A percentile compares a stretch with the other conserved stretches of the same genome.
phyloP scores from a whole-genome alignment of 2,329 filamentous ascomycete genomes.

The Cryphonectria parasitica region DNA sequence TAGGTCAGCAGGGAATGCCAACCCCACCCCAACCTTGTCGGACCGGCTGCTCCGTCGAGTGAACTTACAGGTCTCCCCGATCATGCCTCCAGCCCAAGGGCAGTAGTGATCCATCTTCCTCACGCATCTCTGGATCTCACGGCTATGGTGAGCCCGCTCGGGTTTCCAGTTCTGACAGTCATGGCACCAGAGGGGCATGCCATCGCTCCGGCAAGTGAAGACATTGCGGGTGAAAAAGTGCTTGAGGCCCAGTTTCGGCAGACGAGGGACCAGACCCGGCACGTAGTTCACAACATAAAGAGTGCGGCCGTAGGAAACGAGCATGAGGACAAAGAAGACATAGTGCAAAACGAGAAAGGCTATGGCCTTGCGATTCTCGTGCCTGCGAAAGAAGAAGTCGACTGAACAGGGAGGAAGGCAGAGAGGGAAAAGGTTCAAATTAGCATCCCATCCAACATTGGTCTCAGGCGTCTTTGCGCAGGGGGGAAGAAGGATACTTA shows the following conservation, averaged over 20 bases:
- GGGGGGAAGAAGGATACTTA: conserved; percentile 47
- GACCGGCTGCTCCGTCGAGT: neutral
- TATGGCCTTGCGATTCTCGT: conserved; percentile 61
- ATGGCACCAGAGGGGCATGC: conserved; percentile 84
- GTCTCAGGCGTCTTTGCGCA: neutral
- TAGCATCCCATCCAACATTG: neutral
- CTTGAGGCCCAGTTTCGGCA: conserved; percentile 66
- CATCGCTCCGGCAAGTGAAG: conserved; percentile 82
- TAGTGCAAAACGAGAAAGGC: conserved; percentile 75
- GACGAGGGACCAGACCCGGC: conserved; percentile 74
- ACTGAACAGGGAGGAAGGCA: conserved; percentile 51
- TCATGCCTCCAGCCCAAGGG: conserved; percentile 93
- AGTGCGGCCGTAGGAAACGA: conserved; percentile 72
- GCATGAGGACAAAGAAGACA: conserved; percentile 68
- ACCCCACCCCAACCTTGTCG: no score
- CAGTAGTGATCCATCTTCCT: conserved; percentile 95
- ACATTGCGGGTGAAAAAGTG: conserved; percentile 80
- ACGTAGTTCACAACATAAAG: conserved; percentile 69
- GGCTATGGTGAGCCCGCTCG: conserved; percentile 85
- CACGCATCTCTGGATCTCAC: conserved; percentile 79
- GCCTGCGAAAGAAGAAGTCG: conserved; percentile 66
- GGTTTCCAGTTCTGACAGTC: conserved; percentile 86
- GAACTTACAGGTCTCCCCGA: conserved; percentile 73
- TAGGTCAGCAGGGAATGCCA: conserved; percentile 23
- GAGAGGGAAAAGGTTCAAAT: neutral